Evolutionary conservation across 768 basidiomycete genomes (phyloP).

Genomic region (Leccinellum albellum): DNA sequence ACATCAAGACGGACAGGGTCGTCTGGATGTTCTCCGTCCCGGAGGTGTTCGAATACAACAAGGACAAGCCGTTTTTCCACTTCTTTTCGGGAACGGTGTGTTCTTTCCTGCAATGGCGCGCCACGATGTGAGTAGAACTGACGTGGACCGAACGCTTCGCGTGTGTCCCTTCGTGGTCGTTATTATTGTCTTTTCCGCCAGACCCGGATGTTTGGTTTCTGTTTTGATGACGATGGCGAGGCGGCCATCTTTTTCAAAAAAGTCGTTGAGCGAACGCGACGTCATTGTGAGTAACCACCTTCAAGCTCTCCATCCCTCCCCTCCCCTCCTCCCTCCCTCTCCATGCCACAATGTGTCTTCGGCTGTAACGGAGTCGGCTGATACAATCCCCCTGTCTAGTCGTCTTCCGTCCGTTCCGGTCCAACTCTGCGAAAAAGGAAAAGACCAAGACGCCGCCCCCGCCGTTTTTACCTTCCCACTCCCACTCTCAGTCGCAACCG

Average conservation of each 20-base stretch:
- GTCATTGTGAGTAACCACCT: constrained; percentile 29
- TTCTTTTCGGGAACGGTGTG: constrained; percentile 81
- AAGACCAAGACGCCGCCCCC: constrained; percentile 37
- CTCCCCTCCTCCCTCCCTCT: not conserved
- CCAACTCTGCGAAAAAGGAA: constrained; percentile 27
- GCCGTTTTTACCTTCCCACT: constrained; percentile 21
- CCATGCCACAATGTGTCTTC: not conserved
- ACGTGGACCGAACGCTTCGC: not conserved
- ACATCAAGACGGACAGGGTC: constrained; percentile 52
- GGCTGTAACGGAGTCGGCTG: not conserved
- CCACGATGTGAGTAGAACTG: not conserved
- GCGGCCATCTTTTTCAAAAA: constrained; percentile 59
- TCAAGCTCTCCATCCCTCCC: not conserved
- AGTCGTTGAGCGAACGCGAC: constrained; percentile 48
- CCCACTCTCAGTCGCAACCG: not conserved
- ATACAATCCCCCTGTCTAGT: constrained; percentile 1
- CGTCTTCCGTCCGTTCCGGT: constrained; percentile 28
- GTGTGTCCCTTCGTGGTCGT: not conserved
- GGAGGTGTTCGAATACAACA: constrained; percentile 60
- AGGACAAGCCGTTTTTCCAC: constrained; percentile 91
- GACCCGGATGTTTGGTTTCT: constrained; percentile 51
- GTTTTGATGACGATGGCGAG: constrained; percentile 58
- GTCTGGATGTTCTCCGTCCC: constrained; percentile 70
- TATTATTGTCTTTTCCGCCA: not conserved
- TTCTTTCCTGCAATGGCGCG: constrained; percentile 1